A percentile compares a stretch with the other conserved stretches of the same genome.
Evolutionary conservation across 202 grass and related monocot species (phyloP).

Genomic region (Sporobolus alterniflorus): DNA sequence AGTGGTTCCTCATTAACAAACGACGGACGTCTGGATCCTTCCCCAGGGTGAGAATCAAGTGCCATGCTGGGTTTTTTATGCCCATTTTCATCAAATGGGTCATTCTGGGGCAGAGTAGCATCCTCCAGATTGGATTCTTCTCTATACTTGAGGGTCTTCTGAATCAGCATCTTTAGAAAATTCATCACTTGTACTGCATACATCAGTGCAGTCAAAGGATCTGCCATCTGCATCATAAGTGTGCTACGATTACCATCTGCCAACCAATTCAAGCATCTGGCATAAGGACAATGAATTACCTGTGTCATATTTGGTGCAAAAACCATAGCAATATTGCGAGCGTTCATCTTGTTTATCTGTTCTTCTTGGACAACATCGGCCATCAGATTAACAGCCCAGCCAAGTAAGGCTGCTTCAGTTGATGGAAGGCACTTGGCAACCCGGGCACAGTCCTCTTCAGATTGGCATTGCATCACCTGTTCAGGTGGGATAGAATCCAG

Average conservation of each 20-base stretch:
- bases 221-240: constrained; percentile 67
- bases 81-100: constrained; percentile 77
- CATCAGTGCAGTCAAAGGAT: constrained; percentile 96
- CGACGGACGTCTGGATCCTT: constrained; percentile 50
- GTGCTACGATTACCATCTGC: constrained; percentile 19
- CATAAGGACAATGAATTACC: constrained; percentile 38
- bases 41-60: constrained; percentile 45
- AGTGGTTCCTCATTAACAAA: constrained; percentile 56
- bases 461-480: constrained; percentile 96
- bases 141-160: constrained; percentile 89
- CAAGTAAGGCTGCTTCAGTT: constrained; percentile 75
- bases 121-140: constrained; percentile 60
- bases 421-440: constrained; percentile 76
- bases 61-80: constrained; percentile 60
- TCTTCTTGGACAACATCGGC: constrained; percentile 95
- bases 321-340: constrained; percentile 91
- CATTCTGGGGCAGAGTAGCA: constrained; percentile 43
- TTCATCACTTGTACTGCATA: constrained; percentile 99
- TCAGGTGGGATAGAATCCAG: constrained; percentile 83
- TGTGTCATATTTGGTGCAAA: constrained; percentile 98
- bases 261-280: neutral
- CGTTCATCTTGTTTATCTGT: constrained; percentile 92
- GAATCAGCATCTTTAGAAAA: constrained; percentile 93
- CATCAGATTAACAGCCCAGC: constrained; percentile 96
- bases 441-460: constrained; percentile 77